Conservation (phyloP, 139 green algal species). For the Chlorella sp. region DNA sequence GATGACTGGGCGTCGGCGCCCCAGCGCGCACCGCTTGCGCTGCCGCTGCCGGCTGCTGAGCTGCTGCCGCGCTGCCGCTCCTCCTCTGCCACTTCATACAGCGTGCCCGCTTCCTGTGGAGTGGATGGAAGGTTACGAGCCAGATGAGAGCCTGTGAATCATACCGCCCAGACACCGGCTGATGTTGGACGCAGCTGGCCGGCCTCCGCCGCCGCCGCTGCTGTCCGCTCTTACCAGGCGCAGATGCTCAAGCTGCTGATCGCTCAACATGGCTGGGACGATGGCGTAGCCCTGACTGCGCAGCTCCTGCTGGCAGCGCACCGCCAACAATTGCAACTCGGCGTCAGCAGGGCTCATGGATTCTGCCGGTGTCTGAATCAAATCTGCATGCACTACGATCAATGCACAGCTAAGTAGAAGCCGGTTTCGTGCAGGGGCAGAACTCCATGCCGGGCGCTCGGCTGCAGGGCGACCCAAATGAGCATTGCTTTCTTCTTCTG, state of each 20-base stretch:
- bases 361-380: no score
- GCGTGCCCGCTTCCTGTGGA: constrained; percentile 10
- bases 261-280: not conserved
- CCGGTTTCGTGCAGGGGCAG: no score
- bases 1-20: not conserved
- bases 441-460: no score
- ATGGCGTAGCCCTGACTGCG: not conserved
- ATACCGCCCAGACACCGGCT: no score
- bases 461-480: no score
- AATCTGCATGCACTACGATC: no score
- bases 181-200: no score
- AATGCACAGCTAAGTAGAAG: no score
- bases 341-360: no score
- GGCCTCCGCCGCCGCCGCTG: no score
- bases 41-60: not conserved
- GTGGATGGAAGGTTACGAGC: not conserved
- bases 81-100: constrained; percentile 29
- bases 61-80: not conserved
- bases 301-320: not conserved
- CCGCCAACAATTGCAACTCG: no score
- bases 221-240: not conserved
- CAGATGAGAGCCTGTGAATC: not conserved
- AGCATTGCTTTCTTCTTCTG: no score
- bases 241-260: not conserved
- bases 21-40: not conserved